A percentile compares a stretch with the other conserved stretches of the same genome.
Evolutionary conservation across 768 basidiomycete species (phyloP).

Genomic region (Collybia sordida): DNA sequence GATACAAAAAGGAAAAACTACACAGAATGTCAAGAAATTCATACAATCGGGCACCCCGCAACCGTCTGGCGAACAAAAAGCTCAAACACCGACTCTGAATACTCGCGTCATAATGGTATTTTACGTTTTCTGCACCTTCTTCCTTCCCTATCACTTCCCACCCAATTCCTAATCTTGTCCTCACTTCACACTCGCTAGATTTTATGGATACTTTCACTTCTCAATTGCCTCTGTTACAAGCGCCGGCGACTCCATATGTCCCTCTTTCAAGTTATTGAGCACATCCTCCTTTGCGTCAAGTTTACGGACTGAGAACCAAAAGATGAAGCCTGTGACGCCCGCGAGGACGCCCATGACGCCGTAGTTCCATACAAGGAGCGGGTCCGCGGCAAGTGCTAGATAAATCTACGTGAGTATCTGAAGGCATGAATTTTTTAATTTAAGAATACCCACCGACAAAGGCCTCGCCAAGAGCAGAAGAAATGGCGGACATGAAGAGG

Average conservation of each 20-base stretch:
- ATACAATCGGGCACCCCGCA: too few species aligned
- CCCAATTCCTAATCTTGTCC: too few species aligned
- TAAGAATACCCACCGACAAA: slow-evolving; percentile 57
- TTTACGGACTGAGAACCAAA: slow-evolving; percentile 53
- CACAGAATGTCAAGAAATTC: too few species aligned
- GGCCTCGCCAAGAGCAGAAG: slow-evolving; percentile 66
- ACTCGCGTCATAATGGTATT: too few species aligned
- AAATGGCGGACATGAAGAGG: slow-evolving; percentile 58
- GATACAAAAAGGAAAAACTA: too few species aligned
- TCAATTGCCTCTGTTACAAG: too few species aligned
- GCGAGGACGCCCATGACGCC: slow-evolving; percentile 56
- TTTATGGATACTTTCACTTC: too few species aligned
- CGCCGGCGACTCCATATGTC: slow-evolving; percentile 17
- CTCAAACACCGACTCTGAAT: too few species aligned
- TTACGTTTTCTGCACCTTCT: too few species aligned
- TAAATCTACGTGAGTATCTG: not conserved
- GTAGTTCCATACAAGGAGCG: slow-evolving; percentile 78
- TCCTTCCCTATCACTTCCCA: too few species aligned
- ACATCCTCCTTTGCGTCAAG: slow-evolving; percentile 64
- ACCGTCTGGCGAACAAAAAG: too few species aligned
- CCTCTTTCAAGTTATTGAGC: slow-evolving; percentile 53
- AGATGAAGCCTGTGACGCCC: slow-evolving; percentile 47
- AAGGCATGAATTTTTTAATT: not conserved
- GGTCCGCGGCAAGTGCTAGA: slow-evolving; percentile 65
- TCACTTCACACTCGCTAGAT: too few species aligned